Evolutionary conservation across 176 grass and related monocot genomes (phyloP).

Genomic region (Olyra latifolia): DNA sequence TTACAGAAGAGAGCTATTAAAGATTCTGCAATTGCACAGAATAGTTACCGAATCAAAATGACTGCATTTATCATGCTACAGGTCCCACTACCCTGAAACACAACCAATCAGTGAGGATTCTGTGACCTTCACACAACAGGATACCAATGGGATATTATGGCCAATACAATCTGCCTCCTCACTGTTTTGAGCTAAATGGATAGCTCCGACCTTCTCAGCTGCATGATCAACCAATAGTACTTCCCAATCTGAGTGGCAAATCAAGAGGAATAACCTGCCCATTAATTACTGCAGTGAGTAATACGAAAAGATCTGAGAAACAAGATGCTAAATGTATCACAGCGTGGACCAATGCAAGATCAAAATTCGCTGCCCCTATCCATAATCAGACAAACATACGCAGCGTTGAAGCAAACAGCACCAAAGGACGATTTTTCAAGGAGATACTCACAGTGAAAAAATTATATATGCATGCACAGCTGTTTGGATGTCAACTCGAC

Average conservation of each 20-base stretch:
- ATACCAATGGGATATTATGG: background rate
- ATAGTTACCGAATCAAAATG: conserved; percentile 34
- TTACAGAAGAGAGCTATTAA: conserved; percentile 14
- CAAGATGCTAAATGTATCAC: background rate
- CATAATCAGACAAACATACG: background rate
- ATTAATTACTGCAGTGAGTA: conserved; percentile 18
- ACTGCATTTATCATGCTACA: background rate
- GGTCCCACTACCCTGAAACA: background rate
- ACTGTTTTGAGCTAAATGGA: conserved; percentile 16
- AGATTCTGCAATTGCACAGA: background rate
- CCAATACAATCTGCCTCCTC: background rate
- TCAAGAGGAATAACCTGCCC: conserved; percentile 30
- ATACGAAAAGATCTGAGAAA: conserved; percentile 20
- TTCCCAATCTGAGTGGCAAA: background rate
- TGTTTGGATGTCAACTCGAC: background rate
- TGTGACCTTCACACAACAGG: background rate
- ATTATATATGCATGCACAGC: conserved; percentile 14
- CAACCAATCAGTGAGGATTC: conserved; percentile 3
- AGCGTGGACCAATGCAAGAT: conserved; percentile 8
- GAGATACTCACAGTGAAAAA: background rate
- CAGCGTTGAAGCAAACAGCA: background rate
- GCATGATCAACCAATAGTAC: conserved; percentile 1
- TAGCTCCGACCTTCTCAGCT: conserved; percentile 5
- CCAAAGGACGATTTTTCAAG: background rate
- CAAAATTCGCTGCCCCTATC: background rate